Evolutionary conservation across 495 filamentous ascomycete species (phyloP), one percentile per base, ranked within the genome.

Genomic region (Hyaloscypha finlandica): DNA sequence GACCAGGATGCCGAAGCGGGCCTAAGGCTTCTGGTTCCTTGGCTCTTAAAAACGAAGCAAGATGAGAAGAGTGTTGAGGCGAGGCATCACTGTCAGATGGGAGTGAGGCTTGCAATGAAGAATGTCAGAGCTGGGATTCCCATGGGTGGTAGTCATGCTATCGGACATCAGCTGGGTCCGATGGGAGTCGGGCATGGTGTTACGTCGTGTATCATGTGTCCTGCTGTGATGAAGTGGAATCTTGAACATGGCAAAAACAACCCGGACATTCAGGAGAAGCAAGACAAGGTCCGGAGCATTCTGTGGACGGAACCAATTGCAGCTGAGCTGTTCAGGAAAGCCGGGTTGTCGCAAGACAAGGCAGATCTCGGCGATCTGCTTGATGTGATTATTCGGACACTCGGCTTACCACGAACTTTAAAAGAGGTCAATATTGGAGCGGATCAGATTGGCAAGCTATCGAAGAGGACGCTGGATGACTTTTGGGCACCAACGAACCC

Each of bases 141-240:
- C 20, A 61, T 86, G 69, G 87, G 86, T 16, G 85, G 83, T 32
- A 86, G 84, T 63, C 86, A 90, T 75, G 86, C 80, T 2, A 88
- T 89, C 72, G 86, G 86, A 14, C 85, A 88, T 77, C 85, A 88
- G 72, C 78, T 89, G 0, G 87, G 86, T 20, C 85, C 85, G 0
- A 74, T 87, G 4, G 86, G 85, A 2, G 85, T 89, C n/a, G 80
- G 83, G 4, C 87, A 90, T 69, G 86, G 86, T 20, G 85, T 87
- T 68, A 88, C 86, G 31, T 86, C 83, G 66, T 88, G 86, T 63
- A 85, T 89, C 53, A 77, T 89, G 30, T 78, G 86, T 14, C 86
- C 87, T 3, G 83, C 85, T 6, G 86, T 88, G 8, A 84, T 81
- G 70, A 87, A 86, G 69, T 88, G 77, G 68, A 89, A 88, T 61